Conservation (phyloP, 139 green algal genomes). For the Desmodesmus armatus region DNA sequence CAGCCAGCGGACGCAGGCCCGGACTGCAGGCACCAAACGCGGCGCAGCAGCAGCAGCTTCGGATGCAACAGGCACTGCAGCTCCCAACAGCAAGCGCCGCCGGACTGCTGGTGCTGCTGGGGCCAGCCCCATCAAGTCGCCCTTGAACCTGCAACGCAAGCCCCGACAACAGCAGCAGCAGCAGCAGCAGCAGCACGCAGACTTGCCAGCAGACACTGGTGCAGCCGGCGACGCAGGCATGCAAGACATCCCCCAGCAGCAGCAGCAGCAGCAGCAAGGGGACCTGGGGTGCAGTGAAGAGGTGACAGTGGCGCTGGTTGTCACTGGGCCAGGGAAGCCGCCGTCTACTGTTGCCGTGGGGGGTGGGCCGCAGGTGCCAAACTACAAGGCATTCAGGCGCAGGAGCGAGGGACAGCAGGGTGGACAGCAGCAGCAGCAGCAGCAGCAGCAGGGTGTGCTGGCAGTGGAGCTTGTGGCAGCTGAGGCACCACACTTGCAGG, state of each 20-base stretch:
- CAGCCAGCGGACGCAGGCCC: not conserved
- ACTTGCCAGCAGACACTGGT: not conserved
- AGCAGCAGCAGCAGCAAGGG: slow-evolving; percentile 29
- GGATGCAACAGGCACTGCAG: not conserved
- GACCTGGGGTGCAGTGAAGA: not conserved
- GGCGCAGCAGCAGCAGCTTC: slow-evolving; percentile 19
- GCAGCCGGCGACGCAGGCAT: not conserved
- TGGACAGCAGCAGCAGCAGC: slow-evolving; percentile 3
- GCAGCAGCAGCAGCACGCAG: not conserved
- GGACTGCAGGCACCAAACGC: not conserved
- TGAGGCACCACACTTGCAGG: not conserved
- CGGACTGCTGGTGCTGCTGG: no score
- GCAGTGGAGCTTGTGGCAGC: not conserved
- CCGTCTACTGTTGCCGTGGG: no score
- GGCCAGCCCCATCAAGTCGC: no score
- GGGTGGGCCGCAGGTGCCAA: no score
- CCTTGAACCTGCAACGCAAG: no score
- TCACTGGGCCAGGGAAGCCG: no score
- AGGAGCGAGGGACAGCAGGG: not conserved
- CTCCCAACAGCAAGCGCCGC: not conserved
- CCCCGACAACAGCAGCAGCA: slow-evolving; percentile 25
- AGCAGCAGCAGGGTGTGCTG: not conserved
- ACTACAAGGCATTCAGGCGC: slow-evolving; percentile 26
- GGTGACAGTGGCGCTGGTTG: no score
- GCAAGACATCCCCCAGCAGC: not conserved